Base-by-base conservation (phyloP, 495 filamentous ascomycete species). In the Penicillium steckii region DNA sequence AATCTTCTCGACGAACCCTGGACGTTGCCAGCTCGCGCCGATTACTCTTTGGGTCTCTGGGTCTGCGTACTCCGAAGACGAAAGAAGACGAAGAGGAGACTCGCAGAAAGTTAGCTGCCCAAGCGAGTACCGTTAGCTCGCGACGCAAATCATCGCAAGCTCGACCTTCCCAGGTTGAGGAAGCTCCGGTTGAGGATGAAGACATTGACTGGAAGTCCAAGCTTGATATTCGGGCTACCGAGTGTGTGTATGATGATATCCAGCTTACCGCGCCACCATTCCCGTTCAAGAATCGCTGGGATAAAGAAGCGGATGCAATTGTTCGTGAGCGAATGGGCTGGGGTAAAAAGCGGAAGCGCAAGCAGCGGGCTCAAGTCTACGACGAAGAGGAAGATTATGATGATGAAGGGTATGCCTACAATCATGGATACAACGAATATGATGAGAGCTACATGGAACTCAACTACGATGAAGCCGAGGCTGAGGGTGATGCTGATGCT, bases 211-310 rank as follows among this genome's bases (percentile, higher is more conserved):
- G 93, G 93, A 81, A 81, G 53, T 63, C 82, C 8, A 93, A 85
- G 62, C 85, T 97, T 29, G 79, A 73, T 33, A 64, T 89, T 24
- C 75, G 74, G 43, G 93, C 91, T 40, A 86, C 91, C 9, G 94
- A 98, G 64, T 97, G 94, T 65, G 80, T 86, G 53, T 70, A 84
- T 44, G 83, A 91, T 19, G 83, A 82, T n/a, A 72, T 91, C 43
- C 71, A 82, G 49, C 74, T 96, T 26, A 90, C 81, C 48, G 78
- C 85, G 18, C 92, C 94, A 0, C 88, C 89, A 3, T 97, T 95
- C 62, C 94, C 94, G 0, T 98, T 97, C 57, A 72, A 85, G 10
- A 90, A 95, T 66, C 83, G 87, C 46, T 96, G 91, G 91, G 89
- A 96, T 68, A 74, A 79, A 3, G 85, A 89, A 46, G 87, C 92